Evolutionary conservation across 2,329 filamentous ascomycete genomes (phyloP).

Genomic region (Mollisiaceae sp.): DNA sequence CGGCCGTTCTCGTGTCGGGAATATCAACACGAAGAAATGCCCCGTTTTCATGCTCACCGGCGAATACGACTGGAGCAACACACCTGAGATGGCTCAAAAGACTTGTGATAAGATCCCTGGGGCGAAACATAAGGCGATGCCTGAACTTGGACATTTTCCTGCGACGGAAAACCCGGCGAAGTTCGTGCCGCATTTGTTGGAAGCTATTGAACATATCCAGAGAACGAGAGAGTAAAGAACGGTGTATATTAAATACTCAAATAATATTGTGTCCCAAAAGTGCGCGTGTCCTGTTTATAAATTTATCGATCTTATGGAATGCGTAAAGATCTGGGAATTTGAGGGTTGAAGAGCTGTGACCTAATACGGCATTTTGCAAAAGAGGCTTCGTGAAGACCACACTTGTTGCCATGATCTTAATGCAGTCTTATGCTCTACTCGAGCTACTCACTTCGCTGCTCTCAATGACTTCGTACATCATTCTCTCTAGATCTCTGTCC

Average conservation of each 20-base stretch:
- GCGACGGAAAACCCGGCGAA: slow-evolving; percentile 24
- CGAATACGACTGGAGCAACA: slow-evolving; percentile 32
- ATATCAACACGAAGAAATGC: slow-evolving; percentile 54
- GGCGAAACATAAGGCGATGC: slow-evolving; percentile 24
- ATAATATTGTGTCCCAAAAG: too few species aligned
- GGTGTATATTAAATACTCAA: too few species aligned
- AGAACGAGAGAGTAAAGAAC: slow-evolving; percentile 13
- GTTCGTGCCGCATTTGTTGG: slow-evolving; percentile 27
- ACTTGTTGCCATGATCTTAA: too few species aligned
- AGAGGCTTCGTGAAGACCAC: too few species aligned
- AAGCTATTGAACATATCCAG: slow-evolving; percentile 28
- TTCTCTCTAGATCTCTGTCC: too few species aligned
- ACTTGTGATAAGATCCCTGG: slow-evolving; percentile 25
- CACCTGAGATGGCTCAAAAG: slow-evolving; percentile 21
- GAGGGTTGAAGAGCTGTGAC: too few species aligned
- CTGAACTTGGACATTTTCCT: slow-evolving; percentile 24
- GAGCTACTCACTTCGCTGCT: too few species aligned
- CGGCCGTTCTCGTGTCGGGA: slow-evolving; percentile 49
- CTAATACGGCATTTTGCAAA: too few species aligned
- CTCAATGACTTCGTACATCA: too few species aligned
- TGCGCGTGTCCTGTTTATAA: too few species aligned
- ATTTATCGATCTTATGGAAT: background rate
- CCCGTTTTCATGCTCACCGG: slow-evolving; percentile 57
- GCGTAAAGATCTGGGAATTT: background rate
- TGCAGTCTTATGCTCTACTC: too few species aligned